These are phyloP conservation scores for Phytophthora aleatoria DNA, from an alignment of 352 stramenopile genomes.

Conservation along the genomic window DNA sequence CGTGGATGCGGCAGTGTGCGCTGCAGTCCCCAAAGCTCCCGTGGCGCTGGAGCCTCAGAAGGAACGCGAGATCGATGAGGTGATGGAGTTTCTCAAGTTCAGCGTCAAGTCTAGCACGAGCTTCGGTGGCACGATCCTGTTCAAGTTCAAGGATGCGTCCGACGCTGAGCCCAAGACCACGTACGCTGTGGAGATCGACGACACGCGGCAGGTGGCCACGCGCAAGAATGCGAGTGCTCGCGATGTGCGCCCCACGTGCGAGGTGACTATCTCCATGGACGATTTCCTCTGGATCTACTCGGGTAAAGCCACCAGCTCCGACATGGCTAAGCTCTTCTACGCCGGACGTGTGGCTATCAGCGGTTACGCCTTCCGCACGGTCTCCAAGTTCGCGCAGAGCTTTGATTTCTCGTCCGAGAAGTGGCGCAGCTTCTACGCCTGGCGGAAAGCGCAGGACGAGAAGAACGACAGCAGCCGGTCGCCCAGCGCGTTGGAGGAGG, in stretches of 20 bases:
- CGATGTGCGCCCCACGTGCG: constrained; percentile 61
- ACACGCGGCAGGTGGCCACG: constrained; percentile 53
- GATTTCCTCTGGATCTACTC: constrained; percentile 90
- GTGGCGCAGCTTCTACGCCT: constrained; percentile 80
- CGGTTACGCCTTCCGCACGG: constrained; percentile 81
- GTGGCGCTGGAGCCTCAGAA: constrained; percentile 23
- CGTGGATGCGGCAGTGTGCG: constrained; percentile 5
- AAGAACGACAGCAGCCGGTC: constrained; percentile 38
- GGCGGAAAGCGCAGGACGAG: constrained; percentile 50
- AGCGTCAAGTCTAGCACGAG: constrained; percentile 75
- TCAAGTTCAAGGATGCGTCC: constrained; percentile 74
- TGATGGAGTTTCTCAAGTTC: constrained; percentile 89
- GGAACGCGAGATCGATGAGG: constrained; percentile 83
- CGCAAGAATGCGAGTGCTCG: constrained; percentile 55
- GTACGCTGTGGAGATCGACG: constrained; percentile 71
- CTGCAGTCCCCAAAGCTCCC: not conserved
- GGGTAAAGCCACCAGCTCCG: constrained; percentile 76
- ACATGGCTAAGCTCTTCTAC: constrained; percentile 85
- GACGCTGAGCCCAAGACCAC: constrained; percentile 45
- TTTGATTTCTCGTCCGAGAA: constrained; percentile 88
- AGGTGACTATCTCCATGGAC: constrained; percentile 86
- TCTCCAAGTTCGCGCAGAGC: constrained; percentile 82
- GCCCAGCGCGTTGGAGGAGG: constrained; percentile 41
- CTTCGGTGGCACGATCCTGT: constrained; percentile 84
- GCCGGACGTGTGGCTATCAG: constrained; percentile 75